These are phyloP conservation scores for Parasarocladium wereldwijsianum DNA, from an alignment of 2,329 filamentous ascomycete genomes.

Conservation along the genomic window DNA sequence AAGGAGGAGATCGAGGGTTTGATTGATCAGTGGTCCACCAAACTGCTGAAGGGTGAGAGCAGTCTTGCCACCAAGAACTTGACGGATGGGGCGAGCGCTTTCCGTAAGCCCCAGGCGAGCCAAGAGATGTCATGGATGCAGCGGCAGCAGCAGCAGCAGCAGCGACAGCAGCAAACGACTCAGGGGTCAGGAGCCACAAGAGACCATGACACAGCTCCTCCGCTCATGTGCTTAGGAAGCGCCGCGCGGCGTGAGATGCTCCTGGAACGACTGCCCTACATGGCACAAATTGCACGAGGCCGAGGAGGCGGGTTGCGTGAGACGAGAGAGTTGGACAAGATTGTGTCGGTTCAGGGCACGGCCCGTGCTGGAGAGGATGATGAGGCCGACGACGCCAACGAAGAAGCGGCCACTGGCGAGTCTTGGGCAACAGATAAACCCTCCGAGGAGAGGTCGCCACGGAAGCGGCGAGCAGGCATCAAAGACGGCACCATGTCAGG, in stretches of 20 bases:
- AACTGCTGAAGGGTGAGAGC: slow-evolving; percentile 40
- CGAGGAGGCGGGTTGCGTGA: slow-evolving; percentile 23
- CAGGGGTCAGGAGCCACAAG: slow-evolving; percentile 5
- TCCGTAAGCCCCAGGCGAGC: slow-evolving; percentile 25
- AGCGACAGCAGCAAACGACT: slow-evolving; percentile 1
- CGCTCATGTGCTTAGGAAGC: slow-evolving; percentile 44
- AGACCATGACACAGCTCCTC: slow-evolving; percentile 14
- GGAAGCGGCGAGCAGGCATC: slow-evolving; percentile 28
- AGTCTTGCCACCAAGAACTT: slow-evolving; percentile 20
- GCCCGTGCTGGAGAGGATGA: slow-evolving; percentile 30
- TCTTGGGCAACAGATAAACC: slow-evolving; percentile 49
- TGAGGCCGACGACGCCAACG: slow-evolving; percentile 23
- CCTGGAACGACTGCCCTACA: slow-evolving; percentile 76
- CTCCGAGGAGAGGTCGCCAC: slow-evolving; percentile 35
- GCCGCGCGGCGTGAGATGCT: slow-evolving; percentile 60
- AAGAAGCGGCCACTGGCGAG: slow-evolving; percentile 20
- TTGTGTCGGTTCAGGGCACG: slow-evolving; percentile 52
- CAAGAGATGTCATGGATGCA: slow-evolving; percentile 20
- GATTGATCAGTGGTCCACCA: slow-evolving; percentile 53
- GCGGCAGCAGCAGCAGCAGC: slow-evolving; percentile 13
- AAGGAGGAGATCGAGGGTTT: slow-evolving; percentile 69
- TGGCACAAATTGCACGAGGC: slow-evolving; percentile 48
- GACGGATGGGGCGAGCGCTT: slow-evolving; percentile 31
- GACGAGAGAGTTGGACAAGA: slow-evolving; percentile 48
- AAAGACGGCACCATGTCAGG: slow-evolving; percentile 21